Conservation (phyloP, 805 yeast genomes). For the Wickerhamomyces chambardii region DNA sequence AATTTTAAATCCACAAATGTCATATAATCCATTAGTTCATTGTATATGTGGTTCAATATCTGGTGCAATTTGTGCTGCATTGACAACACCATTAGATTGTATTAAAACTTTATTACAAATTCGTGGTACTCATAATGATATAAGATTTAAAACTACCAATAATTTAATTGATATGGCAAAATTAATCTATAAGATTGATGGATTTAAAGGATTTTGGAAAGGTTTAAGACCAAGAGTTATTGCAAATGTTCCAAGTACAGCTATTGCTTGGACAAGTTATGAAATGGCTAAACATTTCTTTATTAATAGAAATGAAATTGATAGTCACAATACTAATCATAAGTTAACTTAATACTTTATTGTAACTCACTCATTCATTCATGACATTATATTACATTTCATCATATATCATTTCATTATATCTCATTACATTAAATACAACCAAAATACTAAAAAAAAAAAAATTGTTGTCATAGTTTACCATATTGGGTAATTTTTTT, state of each 20-base stretch:
- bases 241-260: slow-evolving; percentile 91
- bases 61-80: slow-evolving; percentile 92
- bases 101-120: slow-evolving; percentile 89
- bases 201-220: slow-evolving; percentile 59
- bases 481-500: too few relatives aligned
- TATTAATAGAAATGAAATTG: slow-evolving; percentile 1
- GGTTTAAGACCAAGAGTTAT: slow-evolving; percentile 89
- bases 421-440: too few relatives aligned
- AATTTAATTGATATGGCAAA: slow-evolving; percentile 67
- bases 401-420: too few relatives aligned
- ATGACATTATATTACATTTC: too few relatives aligned
- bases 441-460: too few relatives aligned
- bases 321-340: too few relatives aligned
- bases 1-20: too few relatives aligned
- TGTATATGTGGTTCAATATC: slow-evolving; percentile 90
- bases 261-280: slow-evolving; percentile 96
- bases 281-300: slow-evolving; percentile 79
- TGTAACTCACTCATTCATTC: too few relatives aligned
- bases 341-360: too few relatives aligned
- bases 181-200: slow-evolving; percentile 52
- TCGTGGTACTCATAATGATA: slow-evolving; percentile 38
- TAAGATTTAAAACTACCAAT: slow-evolving; percentile 38
- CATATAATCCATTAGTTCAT: slow-evolving; percentile 86
- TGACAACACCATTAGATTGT: slow-evolving; percentile 91
- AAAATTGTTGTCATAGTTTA: too few relatives aligned